A percentile compares a stretch with the other conserved stretches of the same genome.
These are phyloP conservation scores for Neofusicoccum laricinum DNA, from an alignment of 2,329 filamentous ascomycete genomes.

Conservation along the genomic window DNA sequence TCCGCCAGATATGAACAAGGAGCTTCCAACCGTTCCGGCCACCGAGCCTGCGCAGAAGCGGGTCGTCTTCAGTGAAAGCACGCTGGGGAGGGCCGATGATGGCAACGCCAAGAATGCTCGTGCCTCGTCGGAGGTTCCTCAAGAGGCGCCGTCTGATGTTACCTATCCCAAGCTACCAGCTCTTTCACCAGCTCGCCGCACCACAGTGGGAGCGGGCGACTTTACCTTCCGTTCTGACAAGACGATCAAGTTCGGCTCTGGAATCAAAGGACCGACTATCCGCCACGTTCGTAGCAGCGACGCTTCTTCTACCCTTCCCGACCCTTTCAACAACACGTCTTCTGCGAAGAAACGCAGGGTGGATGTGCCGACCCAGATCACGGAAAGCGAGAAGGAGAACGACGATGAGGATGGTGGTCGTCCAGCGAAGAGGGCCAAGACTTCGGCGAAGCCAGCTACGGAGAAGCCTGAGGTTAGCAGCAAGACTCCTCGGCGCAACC, in stretches of 20 bases:
- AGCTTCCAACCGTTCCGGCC: conserved; percentile 52
- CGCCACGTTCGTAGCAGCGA: conserved; percentile 46
- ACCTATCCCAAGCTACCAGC: conserved; percentile 38
- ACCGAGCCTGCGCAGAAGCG: conserved; percentile 74
- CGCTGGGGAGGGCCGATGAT: conserved; percentile 29
- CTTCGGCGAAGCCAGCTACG: conserved; percentile 29
- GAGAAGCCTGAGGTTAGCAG: conserved; percentile 19
- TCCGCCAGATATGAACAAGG: conserved; percentile 49
- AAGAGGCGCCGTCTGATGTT: conserved; percentile 25
- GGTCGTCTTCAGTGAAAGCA: conserved; percentile 76
- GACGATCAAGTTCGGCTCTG: conserved; percentile 43
- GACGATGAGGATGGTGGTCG: conserved; percentile 30
- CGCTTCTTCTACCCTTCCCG: conserved; percentile 24
- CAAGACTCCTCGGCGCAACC: conserved; percentile 25
- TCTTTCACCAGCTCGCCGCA: conserved; percentile 27
- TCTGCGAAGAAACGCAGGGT: conserved; percentile 45
- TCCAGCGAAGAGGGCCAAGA: conserved; percentile 33
- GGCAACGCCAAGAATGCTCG: conserved; percentile 27
- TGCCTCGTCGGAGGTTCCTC: conserved; percentile 31
- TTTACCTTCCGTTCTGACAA: conserved; percentile 51
- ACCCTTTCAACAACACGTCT: conserved; percentile 20
- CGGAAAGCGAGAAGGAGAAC: conserved; percentile 46
- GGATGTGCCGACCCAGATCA: conserved; percentile 23
- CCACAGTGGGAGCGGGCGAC: conserved; percentile 34
- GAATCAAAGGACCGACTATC: conserved; percentile 29